These are phyloP conservation scores for Salix udensis DNA, from an alignment of 345 rosid genomes.

Conservation along the genomic window DNA sequence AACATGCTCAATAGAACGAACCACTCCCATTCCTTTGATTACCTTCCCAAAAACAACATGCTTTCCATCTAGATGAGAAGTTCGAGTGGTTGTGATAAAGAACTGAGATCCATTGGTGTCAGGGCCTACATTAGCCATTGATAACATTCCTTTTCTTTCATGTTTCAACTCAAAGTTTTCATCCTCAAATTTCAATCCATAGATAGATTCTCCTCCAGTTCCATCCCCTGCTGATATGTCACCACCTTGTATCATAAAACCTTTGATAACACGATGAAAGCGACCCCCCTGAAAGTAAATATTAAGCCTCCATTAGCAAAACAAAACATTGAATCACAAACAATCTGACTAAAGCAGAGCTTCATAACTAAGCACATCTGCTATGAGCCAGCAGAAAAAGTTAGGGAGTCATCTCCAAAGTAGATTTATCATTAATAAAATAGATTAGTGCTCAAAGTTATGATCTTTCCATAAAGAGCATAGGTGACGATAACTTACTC, in stretches of 20 bases:
- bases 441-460: background rate
- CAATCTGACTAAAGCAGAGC: background rate
- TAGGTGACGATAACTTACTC: background rate
- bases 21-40: slow-evolving; percentile 23
- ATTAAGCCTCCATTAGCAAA: background rate
- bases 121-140: slow-evolving; percentile 25
- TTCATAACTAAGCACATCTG: background rate
- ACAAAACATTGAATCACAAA: background rate
- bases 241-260: slow-evolving; percentile 27
- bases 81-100: slow-evolving; percentile 24
- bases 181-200: slow-evolving; percentile 25
- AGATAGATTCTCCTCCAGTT: slow-evolving; percentile 23
- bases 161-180: slow-evolving; percentile 27
- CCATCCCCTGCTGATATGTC: slow-evolving; percentile 23
- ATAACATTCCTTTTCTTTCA: slow-evolving; percentile 23
- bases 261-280: slow-evolving; percentile 20
- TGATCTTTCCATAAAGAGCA: background rate
- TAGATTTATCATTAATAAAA: background rate
- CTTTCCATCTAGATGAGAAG: slow-evolving; percentile 26
- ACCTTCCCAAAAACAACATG: slow-evolving; percentile 27
- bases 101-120: slow-evolving; percentile 24
- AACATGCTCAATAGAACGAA: slow-evolving; percentile 22
- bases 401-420: background rate
- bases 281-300: slow-evolving; percentile 4
- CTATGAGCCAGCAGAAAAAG: background rate